Evolutionary conservation across 202 grass and related monocot species (phyloP).

Genomic region (Panicum virgatum): DNA sequence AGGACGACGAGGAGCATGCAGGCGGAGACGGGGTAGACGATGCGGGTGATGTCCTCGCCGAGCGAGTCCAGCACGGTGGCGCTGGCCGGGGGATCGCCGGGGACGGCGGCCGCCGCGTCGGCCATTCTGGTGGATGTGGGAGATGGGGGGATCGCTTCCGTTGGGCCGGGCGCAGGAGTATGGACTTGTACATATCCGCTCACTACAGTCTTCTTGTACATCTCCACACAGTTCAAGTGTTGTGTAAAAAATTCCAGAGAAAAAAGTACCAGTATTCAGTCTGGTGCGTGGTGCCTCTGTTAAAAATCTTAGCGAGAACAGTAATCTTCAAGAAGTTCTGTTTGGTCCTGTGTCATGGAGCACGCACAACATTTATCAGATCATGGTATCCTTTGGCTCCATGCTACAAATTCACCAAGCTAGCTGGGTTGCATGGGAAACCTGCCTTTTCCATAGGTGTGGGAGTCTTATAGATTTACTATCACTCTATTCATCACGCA

Average conservation of each 20-base stretch:
- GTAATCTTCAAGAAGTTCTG: no score
- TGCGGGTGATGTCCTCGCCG: constrained; percentile 79
- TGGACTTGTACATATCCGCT: neutral
- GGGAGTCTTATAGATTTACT: no score
- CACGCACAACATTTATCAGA: no score
- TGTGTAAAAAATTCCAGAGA: no score
- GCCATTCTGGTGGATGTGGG: constrained; percentile 43
- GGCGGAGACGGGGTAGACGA: constrained; percentile 82
- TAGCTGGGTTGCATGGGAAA: no score
- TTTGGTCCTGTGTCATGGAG: no score
- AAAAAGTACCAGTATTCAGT: neutral
- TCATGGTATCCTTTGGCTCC: no score
- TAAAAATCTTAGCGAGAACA: no score
- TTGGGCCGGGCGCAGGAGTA: neutral
- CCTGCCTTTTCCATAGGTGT: no score
- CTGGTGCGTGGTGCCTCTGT: neutral
- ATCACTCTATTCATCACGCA: no score
- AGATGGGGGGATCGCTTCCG: constrained; percentile 13
- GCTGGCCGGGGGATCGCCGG: constrained; percentile 15
- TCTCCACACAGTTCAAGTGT: neutral
- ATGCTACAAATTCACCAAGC: no score
- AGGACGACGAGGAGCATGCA: constrained; percentile 97
- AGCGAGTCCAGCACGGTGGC: constrained; percentile 60
- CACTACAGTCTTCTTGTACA: neutral
- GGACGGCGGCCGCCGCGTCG: constrained; percentile 38